Percentiles rank a stretch among this genome's conserved stretches.
phyloP scores from a whole-genome alignment of 2,329 filamentous ascomycete genomes.

The Phialocephala sp. region DNA sequence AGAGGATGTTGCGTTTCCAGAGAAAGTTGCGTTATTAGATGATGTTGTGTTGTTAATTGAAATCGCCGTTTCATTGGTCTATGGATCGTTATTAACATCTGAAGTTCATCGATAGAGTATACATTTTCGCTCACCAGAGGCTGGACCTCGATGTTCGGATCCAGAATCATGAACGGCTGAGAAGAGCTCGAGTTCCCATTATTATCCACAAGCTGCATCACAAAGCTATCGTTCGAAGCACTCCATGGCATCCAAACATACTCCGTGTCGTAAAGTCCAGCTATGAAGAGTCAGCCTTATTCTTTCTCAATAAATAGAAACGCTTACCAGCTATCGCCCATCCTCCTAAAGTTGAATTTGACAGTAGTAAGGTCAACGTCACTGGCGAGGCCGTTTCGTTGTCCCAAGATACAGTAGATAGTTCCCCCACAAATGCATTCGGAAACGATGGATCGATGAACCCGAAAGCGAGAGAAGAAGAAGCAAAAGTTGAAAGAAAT shows the following conservation, averaged over 20 bases:
- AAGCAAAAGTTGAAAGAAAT: neutral
- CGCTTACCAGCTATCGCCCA: neutral
- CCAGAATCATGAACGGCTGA: neutral
- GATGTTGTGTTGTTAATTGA: neutral
- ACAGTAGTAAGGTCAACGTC: neutral
- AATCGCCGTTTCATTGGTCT: neutral
- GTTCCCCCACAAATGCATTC: neutral
- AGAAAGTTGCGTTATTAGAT: neutral
- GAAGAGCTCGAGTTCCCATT: neutral
- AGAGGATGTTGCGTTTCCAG: too few species aligned
- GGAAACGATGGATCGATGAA: neutral
- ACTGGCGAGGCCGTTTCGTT: neutral
- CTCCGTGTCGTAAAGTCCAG: neutral
- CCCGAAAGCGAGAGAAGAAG: neutral
- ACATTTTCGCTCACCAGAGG: neutral
- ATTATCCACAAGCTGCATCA: neutral
- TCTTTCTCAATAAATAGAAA: neutral
- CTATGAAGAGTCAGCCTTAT: neutral
- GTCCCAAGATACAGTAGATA: neutral
- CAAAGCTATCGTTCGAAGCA: neutral
- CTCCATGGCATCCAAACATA: neutral
- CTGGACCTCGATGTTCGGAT: neutral
- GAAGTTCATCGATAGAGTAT: neutral
- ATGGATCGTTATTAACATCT: neutral
- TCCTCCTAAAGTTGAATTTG: neutral